Percentiles rank a stretch among this genome's conserved stretches.
Conservation (phyloP, 352 stramenopile genomes). For the Globisporangium spinosum region DNA sequence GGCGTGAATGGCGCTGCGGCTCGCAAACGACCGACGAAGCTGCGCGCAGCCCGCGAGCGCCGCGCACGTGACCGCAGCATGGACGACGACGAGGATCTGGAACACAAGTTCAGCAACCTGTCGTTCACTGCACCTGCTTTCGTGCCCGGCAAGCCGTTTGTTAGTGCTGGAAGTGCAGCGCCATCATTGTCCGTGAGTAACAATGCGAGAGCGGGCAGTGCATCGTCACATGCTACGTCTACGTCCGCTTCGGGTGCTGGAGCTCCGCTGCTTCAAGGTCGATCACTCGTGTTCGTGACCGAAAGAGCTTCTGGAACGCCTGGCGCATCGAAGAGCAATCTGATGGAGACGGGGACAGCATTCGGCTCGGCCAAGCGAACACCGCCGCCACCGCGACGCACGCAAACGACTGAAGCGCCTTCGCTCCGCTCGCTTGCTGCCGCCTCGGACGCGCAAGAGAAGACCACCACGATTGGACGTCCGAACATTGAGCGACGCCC, state of each 20-base stretch:
- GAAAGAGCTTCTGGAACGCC: constrained; percentile 24
- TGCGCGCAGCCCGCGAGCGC: constrained; percentile 54
- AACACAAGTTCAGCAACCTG: constrained; percentile 61
- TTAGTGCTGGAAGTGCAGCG: constrained; percentile 6
- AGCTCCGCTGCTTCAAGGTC: constrained; percentile 15
- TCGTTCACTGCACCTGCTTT: constrained; percentile 54
- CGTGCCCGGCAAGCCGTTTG: constrained; percentile 28
- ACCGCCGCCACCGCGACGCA: constrained; percentile 1
- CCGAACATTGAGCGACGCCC: constrained; percentile 28
- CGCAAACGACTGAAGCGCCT: constrained; percentile 2
- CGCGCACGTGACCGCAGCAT: constrained; percentile 53
- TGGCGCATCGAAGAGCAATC: constrained; percentile 16
- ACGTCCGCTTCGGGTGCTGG: not conserved
- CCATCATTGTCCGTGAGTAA: not conserved
- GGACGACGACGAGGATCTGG: constrained; percentile 54
- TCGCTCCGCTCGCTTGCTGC: constrained; percentile 5
- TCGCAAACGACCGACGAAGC: constrained; percentile 39
- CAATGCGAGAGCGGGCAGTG: not conserved
- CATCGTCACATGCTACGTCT: not conserved
- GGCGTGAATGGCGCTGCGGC: not conserved
- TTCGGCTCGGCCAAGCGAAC: constrained; percentile 10
- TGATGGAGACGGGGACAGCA: constrained; percentile 1
- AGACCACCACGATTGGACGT: constrained; percentile 2
- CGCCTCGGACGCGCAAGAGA: constrained; percentile 12
- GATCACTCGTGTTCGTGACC: constrained; percentile 57